These are phyloP conservation scores for Avena insularis DNA, from an alignment of 176 grass and related monocot species.

Conservation along the genomic window DNA sequence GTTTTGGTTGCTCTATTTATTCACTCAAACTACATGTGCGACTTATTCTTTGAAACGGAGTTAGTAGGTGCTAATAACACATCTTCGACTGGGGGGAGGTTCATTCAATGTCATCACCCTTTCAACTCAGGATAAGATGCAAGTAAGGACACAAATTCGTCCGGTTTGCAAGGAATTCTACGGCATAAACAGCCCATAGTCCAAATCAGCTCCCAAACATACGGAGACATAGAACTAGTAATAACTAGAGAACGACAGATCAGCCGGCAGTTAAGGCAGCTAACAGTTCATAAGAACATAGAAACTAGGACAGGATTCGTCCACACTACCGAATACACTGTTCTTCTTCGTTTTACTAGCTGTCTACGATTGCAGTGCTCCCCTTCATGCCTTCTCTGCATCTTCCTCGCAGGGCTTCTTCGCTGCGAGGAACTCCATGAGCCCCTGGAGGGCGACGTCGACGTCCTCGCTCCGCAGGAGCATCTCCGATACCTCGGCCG, in stretches of 20 bases:
- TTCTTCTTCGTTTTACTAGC: background rate
- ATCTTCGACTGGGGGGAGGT: too few relatives aligned
- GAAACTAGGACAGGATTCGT: background rate
- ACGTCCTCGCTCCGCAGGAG: slow-evolving; percentile 28
- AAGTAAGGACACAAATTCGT: background rate
- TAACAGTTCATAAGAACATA: background rate
- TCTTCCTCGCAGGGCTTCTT: background rate
- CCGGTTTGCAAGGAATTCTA: background rate
- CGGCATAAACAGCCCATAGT: background rate
- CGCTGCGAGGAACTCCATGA: background rate
- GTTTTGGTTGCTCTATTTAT: too few relatives aligned
- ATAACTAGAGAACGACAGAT: background rate
- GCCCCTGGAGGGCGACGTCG: slow-evolving; percentile 1
- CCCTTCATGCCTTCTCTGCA: background rate
- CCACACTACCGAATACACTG: background rate
- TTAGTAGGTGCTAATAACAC: too few relatives aligned
- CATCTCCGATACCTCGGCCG: slow-evolving; percentile 41
- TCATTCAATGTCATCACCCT: too few relatives aligned
- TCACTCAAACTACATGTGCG: too few relatives aligned
- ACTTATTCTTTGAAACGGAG: too few relatives aligned
- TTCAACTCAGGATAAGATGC: background rate
- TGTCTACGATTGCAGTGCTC: background rate
- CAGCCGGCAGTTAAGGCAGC: background rate
- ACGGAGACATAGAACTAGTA: background rate
- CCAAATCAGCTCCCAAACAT: background rate